Evolutionary conservation across 2,329 filamentous ascomycete species (phyloP).

Genomic region (Ophiocordyceps australis): DNA sequence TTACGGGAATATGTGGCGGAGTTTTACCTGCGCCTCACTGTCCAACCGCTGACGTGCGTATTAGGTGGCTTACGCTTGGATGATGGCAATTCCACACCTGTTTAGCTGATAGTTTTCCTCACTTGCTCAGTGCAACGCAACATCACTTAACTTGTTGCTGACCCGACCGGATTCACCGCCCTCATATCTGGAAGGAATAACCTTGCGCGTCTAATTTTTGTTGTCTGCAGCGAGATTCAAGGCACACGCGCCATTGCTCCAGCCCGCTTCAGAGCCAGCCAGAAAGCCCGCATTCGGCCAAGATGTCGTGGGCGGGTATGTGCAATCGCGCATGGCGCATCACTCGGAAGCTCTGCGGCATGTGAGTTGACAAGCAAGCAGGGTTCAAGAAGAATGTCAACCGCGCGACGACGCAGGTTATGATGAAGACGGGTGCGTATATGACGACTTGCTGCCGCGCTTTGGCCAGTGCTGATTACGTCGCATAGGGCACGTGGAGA

Average conservation of each 20-base stretch:
- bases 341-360: slow-evolving; percentile 7
- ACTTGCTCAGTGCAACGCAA: no score
- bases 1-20: no score
- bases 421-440: slow-evolving; percentile 87
- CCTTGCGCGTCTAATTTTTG: no score
- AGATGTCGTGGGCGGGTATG: slow-evolving; percentile 56
- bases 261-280: background rate
- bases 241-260: no score
- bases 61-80: no score
- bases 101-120: no score
- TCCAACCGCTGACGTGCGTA: slow-evolving; percentile 11
- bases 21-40: slow-evolving; percentile 2
- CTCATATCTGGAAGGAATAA: no score
- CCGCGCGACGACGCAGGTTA: slow-evolving; percentile 96
- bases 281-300: slow-evolving; percentile 7
- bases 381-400: slow-evolving; percentile 78
- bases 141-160: no score
- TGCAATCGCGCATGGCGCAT: slow-evolving; percentile 8
- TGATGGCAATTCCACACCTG: no score
- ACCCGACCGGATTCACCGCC: no score
- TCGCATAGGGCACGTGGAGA: slow-evolving; percentile 70
- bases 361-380: slow-evolving; percentile 13
- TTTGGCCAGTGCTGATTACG: background rate
- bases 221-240: no score
- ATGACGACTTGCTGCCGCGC: no score